Percentiles rank a stretch among this genome's conserved stretches.
Conservation (phyloP, 805 yeast species). For the Suhomyces vadensis region DNA sequence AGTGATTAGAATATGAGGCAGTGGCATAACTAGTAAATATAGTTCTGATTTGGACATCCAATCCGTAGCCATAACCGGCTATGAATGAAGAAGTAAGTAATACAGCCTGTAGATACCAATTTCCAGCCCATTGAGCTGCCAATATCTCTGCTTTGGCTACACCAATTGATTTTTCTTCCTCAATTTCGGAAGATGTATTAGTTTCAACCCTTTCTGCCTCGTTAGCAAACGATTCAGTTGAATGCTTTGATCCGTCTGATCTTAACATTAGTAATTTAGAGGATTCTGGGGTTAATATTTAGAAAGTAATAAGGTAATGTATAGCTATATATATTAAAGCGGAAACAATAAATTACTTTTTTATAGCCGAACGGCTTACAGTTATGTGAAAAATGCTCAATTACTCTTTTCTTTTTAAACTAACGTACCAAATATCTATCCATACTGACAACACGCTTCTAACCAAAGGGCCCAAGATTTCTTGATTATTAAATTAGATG, state of each 20-base stretch:
- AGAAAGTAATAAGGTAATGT: neutral
- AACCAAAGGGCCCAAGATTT: no score
- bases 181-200: neutral
- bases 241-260: neutral
- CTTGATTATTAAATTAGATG: no score
- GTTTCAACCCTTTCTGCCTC: neutral
- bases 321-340: no score
- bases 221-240: neutral
- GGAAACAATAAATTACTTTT: no score
- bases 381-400: no score
- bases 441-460: no score
- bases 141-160: conserved; percentile 23
- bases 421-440: no score
- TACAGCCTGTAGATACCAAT: conserved; percentile 10
- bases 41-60: conserved; percentile 25
- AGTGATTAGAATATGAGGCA: conserved; percentile 22
- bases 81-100: conserved; percentile 21
- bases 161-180: conserved; percentile 21
- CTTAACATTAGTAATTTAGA: neutral
- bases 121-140: conserved; percentile 19
- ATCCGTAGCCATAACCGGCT: conserved; percentile 28
- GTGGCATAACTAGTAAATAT: conserved; percentile 26
- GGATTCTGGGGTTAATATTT: neutral
- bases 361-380: no score
- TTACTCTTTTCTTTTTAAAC: neutral